A percentile compares a stretch with the other conserved stretches of the same genome.
These are phyloP conservation scores for Tuber borchii DNA, from an alignment of 495 filamentous ascomycete genomes.

Conservation along the genomic window DNA sequence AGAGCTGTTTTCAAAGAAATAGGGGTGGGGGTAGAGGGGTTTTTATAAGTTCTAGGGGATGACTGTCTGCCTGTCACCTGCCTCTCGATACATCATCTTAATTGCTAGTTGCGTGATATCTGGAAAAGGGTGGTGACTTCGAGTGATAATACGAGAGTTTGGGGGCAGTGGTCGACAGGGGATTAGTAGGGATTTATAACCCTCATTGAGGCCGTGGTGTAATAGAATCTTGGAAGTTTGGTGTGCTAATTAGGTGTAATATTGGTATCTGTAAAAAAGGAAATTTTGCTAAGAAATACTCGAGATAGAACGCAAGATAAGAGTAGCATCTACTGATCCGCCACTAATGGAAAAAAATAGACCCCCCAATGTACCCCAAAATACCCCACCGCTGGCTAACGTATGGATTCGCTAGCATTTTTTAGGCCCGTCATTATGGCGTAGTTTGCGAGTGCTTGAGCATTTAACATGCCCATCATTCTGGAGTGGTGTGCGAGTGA, in stretches of 20 bases:
- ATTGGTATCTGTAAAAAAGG: not conserved
- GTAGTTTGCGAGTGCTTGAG: too few species aligned
- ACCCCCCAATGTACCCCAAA: not conserved
- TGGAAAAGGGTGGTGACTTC: not conserved
- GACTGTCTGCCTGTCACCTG: not conserved
- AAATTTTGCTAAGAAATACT: not conserved
- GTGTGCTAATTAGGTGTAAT: not conserved
- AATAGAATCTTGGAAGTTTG: not conserved
- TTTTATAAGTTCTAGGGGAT: not conserved
- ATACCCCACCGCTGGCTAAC: not conserved
- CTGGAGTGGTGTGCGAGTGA: too few species aligned
- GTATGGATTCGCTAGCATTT: not conserved
- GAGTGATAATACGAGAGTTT: not conserved
- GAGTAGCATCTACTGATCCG: not conserved
- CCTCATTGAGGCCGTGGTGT: not conserved
- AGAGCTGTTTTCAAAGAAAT: not conserved
- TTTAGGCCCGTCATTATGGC: too few species aligned
- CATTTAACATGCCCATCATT: too few species aligned
- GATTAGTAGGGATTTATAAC: not conserved
- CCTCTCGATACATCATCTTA: not conserved
- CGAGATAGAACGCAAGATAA: not conserved
- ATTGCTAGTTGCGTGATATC: not conserved
- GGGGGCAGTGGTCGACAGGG: not conserved
- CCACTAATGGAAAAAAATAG: not conserved
- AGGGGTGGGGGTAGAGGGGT: not conserved